These are phyloP conservation scores for Asterophora lycoperdoides DNA, from an alignment of 768 basidiomycete species.

Conservation along the genomic window DNA sequence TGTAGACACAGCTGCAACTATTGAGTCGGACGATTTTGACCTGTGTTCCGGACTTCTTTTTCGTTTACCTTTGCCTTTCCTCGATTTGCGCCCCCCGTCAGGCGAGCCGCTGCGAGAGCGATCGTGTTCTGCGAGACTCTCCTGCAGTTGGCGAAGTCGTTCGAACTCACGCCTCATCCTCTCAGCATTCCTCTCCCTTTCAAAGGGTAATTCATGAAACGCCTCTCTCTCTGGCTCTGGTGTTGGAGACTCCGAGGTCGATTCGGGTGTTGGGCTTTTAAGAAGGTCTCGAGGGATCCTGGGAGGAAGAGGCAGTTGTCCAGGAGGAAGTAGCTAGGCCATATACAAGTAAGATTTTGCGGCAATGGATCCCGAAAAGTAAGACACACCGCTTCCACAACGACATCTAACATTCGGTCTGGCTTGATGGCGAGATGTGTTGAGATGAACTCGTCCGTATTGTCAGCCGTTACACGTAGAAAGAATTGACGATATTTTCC, in stretches of 20 bases:
- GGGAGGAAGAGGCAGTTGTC: constrained; percentile 28
- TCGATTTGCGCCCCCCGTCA: not conserved
- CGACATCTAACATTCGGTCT: constrained; percentile 52
- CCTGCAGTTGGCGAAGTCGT: constrained; percentile 1
- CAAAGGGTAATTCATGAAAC: not conserved
- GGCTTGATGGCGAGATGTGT: constrained; percentile 55
- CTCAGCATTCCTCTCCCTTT: constrained; percentile 3
- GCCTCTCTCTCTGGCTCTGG: constrained; percentile 11
- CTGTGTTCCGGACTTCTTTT: constrained; percentile 1
- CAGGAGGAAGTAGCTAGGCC: constrained; percentile 32
- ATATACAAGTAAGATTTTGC: constrained; percentile 3
- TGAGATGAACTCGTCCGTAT: constrained; percentile 44
- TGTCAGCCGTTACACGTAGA: constrained; percentile 53
- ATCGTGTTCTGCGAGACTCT: not conserved
- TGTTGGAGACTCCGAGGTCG: constrained; percentile 11
- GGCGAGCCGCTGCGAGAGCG: not conserved
- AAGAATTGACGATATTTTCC: constrained; percentile 69
- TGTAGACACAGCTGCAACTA: not conserved
- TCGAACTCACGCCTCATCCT: constrained; percentile 2
- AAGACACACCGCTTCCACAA: constrained; percentile 53
- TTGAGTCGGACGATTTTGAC: constrained; percentile 2
- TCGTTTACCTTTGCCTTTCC: not conserved
- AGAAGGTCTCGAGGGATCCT: constrained; percentile 26
- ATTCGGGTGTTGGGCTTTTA: constrained; percentile 15
- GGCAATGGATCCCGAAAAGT: not conserved